Base-by-base conservation (phyloP, 495 filamentous ascomycete genomes). In the Rusavskia elegans region DNA sequence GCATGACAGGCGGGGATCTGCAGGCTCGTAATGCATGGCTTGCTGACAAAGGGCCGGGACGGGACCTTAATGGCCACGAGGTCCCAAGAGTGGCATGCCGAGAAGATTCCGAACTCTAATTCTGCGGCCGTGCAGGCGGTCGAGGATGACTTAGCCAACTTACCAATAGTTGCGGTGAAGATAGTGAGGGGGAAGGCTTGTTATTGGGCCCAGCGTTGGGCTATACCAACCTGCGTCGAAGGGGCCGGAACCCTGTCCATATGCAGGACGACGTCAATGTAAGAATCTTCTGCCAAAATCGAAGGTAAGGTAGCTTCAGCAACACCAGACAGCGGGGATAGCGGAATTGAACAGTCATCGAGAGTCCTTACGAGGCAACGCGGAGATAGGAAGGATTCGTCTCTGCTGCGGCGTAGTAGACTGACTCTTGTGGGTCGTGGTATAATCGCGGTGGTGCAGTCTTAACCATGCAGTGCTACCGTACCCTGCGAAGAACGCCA, bases 151-250 rank as follows among this genome's bases (percentile, higher is more conserved):
- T 46, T 50, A 30, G 36, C 25, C 5, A 35, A 45, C 48, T 57
- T 52, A 57, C 55, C 51, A 55, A 57, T 44, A 57, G 35, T 54
- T 51, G 55, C 55, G 55, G 55, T 57, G 52, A 54, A 38, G 32
- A 48, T 32, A 50, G 20, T 42, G n/a, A 21, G 19, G 8, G 5
- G 13, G 13, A 19, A 19, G 38, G 13, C 4, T n/a, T 42, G n/a
- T 42, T 8, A 19, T 14, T 42, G 11, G n/a, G n/a, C 20, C 13
- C 2, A 7, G 8, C n/a, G 5, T 17, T 42, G n/a, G 14, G 10
- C 3, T 19, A 19, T 3, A 42, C 39, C 20, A 27, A 27, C 25
- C 25, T 27, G 25, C 7, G n/a, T 42, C 8, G n/a, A 42, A 19
- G 20, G n/a, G 7, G 14, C 20, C 8, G 11, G n/a, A 19, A 42